Percentiles rank a stretch among this genome's conserved stretches.
phyloP scores from a whole-genome alignment of 176 grass and related monocot genomes.

The Triticum turgidum region DNA sequence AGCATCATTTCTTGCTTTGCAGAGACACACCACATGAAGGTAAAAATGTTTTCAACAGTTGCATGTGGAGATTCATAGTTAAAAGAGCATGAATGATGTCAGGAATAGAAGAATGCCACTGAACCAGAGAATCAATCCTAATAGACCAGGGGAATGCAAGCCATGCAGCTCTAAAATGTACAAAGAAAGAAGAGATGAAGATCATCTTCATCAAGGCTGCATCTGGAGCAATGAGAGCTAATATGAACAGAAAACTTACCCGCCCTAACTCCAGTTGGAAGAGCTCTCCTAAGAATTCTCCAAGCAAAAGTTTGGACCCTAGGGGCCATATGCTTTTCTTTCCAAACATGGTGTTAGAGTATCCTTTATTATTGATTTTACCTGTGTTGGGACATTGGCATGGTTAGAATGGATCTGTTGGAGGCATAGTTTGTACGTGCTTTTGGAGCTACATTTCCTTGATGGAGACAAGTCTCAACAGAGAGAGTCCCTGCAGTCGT shows the following conservation, averaged over 20 bases:
- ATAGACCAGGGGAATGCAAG: neutral
- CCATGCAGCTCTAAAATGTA: neutral
- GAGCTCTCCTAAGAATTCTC: neutral
- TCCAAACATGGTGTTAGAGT: neutral
- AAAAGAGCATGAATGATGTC: too few relatives aligned
- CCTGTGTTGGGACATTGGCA: neutral
- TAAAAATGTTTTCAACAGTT: too few relatives aligned
- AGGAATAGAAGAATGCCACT: too few relatives aligned
- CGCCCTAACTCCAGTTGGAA: neutral
- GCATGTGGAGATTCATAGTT: too few relatives aligned
- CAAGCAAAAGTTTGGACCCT: neutral
- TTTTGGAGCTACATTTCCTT: too few relatives aligned
- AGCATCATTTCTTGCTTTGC: too few relatives aligned
- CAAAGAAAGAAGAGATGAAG: neutral
- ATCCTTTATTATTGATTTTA: accelerated
- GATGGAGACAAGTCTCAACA: too few relatives aligned
- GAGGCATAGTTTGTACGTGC: too few relatives aligned
- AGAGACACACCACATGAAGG: too few relatives aligned
- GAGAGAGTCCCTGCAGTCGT: too few relatives aligned
- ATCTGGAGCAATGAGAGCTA: neutral
- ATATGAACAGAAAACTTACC: neutral
- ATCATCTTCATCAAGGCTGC: neutral
- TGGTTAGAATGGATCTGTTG: too few relatives aligned
- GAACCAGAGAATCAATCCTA: neutral
- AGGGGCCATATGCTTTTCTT: neutral